phyloP scores from a whole-genome alignment of 176 grass and related monocot species.

The Saccharum spontaneum region DNA sequence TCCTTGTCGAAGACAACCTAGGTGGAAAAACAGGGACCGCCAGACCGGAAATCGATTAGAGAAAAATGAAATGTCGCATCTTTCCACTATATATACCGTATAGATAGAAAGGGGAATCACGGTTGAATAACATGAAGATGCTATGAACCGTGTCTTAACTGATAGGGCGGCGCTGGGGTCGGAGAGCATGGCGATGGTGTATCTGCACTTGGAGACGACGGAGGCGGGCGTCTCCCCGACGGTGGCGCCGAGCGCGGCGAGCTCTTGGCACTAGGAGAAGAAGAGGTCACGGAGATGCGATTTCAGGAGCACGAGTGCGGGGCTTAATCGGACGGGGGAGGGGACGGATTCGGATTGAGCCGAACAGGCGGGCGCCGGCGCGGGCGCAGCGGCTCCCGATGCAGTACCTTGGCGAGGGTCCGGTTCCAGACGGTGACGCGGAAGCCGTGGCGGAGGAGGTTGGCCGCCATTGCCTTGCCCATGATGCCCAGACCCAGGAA shows the following conservation, averaged over 20 bases:
- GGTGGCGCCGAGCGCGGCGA: slow-evolving; percentile 78
- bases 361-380: not conserved
- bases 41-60: not conserved
- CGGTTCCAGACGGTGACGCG: slow-evolving; percentile 98
- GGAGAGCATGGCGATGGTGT: slow-evolving; percentile 96
- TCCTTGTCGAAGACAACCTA: slow-evolving; percentile 96
- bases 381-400: not conserved
- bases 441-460: slow-evolving; percentile 78
- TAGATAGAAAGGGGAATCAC: not conserved
- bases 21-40: not conserved
- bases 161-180: slow-evolving; percentile 87
- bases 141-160: slow-evolving; percentile 36
- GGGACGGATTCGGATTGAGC: not conserved
- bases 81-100: not conserved
- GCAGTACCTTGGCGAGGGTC: slow-evolving; percentile 67
- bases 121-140: not conserved
- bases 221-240: slow-evolving; percentile 82
- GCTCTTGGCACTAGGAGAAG: slow-evolving; percentile 62
- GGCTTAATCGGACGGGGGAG: not conserved
- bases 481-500: slow-evolving; percentile 95
- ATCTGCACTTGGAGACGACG: slow-evolving; percentile 88
- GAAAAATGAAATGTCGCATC: not conserved
- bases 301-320: no score
- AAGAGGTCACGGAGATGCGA: no score
- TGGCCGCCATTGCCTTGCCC: slow-evolving; percentile 92